Percentiles rank a stretch among this genome's conserved stretches.
Conservation (phyloP, 306 rosid genomes). For the Sechiopsis laciniata region DNA sequence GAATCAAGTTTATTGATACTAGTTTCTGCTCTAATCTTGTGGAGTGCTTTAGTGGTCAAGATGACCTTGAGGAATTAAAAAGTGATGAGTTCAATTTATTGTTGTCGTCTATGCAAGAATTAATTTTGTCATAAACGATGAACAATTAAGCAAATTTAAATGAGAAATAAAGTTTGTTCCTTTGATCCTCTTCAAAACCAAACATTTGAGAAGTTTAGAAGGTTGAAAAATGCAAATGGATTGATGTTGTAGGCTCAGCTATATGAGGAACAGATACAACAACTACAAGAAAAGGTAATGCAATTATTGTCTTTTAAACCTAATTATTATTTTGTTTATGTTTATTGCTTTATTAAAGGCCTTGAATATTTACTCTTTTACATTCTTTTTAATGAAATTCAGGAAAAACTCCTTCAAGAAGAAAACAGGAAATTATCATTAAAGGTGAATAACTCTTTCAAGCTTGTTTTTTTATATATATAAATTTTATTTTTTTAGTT, state of each 20-base stretch:
- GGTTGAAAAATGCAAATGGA: background rate
- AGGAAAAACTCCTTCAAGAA: constrained; percentile 44
- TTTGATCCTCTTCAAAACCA: background rate
- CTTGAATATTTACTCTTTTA: background rate
- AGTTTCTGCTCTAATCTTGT: too few species aligned
- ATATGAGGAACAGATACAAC: constrained; percentile 4
- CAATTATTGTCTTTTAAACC: background rate
- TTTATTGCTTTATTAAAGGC: background rate
- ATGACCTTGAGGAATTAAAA: too few species aligned
- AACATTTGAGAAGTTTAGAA: background rate
- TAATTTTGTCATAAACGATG: too few species aligned
- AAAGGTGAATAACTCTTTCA: constrained; percentile 31
- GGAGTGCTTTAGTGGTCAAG: too few species aligned
- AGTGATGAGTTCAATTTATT: too few species aligned
- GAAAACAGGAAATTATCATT: constrained; percentile 34
- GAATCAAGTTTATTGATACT: too few species aligned
- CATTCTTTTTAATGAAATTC: constrained; percentile 12
- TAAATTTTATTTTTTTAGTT: too few species aligned
- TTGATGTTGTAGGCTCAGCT: constrained; percentile 4
- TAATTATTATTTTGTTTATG: background rate
- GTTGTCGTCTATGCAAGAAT: too few species aligned
- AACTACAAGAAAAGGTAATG: constrained; percentile 15
- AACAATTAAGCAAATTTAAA: too few species aligned
- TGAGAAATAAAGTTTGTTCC: background rate
- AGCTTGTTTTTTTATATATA: background rate